Conservation (phyloP, 345 rosid genomes). For the Eucalyptus viminalis region DNA sequence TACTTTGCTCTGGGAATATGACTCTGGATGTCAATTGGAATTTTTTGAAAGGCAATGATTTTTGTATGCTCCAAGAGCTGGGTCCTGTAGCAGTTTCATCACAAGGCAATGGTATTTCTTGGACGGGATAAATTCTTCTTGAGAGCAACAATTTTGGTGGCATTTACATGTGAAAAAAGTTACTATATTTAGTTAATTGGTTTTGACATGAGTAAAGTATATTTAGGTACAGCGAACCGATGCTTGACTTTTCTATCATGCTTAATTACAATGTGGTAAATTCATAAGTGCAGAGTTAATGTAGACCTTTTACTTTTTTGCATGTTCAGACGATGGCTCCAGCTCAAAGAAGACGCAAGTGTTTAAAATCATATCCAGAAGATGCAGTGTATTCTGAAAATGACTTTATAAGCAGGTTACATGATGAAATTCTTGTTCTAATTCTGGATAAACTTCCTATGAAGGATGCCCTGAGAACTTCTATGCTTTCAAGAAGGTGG, state of each 20-base stretch:
- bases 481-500: background rate
- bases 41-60: background rate
- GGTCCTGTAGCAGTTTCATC: background rate
- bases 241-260: background rate
- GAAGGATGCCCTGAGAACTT: background rate
- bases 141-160: background rate
- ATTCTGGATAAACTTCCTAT: background rate
- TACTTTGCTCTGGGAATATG: background rate
- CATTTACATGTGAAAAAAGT: background rate
- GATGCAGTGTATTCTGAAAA: background rate
- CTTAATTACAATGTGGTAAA: background rate
- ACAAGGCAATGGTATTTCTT: background rate
- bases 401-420: background rate
- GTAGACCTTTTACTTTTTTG: background rate
- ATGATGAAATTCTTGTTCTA: background rate
- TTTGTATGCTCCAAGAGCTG: background rate
- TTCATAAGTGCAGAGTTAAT: background rate
- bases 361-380: background rate
- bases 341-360: background rate
- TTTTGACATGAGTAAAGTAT: background rate
- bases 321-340: background rate
- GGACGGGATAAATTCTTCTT: background rate
- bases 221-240: background rate
- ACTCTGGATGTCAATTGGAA: background rate
- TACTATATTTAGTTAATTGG: background rate